A percentile compares a stretch with the other conserved stretches of the same genome.
phyloP scores from a whole-genome alignment of 1,139 yeast genomes.

The Magnusiomyces tetraspermus region DNA sequence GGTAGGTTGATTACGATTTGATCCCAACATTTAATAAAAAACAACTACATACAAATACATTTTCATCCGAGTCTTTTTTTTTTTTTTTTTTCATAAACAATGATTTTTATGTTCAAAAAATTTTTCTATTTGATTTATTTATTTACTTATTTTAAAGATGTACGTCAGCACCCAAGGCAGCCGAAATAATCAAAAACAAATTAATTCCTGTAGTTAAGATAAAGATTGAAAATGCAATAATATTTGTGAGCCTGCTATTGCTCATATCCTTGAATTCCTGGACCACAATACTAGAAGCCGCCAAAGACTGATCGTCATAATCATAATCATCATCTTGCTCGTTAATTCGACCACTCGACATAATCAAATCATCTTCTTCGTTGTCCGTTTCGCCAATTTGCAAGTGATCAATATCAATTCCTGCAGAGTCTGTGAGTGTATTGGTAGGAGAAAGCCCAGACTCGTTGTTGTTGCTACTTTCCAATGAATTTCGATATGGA shows the following conservation, averaged over 20 bases:
- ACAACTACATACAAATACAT: too few relatives aligned
- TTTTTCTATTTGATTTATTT: background rate
- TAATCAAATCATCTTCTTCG: slow-evolving; percentile 8
- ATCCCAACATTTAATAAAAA: too few relatives aligned
- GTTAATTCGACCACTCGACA: slow-evolving; percentile 12
- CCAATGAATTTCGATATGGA: background rate
- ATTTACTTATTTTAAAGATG: slow-evolving; percentile 33
- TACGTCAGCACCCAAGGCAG: slow-evolving; percentile 62
- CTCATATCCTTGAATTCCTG: slow-evolving; percentile 45
- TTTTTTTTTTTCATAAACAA: background rate
- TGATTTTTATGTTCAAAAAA: too few relatives aligned
- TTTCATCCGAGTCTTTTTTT: too few relatives aligned
- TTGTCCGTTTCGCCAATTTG: too few relatives aligned
- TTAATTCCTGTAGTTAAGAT: slow-evolving; percentile 61
- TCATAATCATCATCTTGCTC: too few relatives aligned
- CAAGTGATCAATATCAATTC: too few relatives aligned
- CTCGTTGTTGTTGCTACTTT: background rate
- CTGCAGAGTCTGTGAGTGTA: too few relatives aligned
- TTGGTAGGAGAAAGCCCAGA: background rate
- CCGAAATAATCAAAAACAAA: slow-evolving; percentile 56
- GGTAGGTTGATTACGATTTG: too few relatives aligned
- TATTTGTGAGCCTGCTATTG: slow-evolving; percentile 49
- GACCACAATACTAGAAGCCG: background rate
- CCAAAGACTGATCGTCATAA: slow-evolving; percentile 2
- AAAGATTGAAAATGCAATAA: slow-evolving; percentile 58